Percentiles rank a stretch among this genome's conserved stretches.
These are phyloP conservation scores for Suillus lakei DNA, from an alignment of 768 basidiomycete species.

Conservation along the genomic window DNA sequence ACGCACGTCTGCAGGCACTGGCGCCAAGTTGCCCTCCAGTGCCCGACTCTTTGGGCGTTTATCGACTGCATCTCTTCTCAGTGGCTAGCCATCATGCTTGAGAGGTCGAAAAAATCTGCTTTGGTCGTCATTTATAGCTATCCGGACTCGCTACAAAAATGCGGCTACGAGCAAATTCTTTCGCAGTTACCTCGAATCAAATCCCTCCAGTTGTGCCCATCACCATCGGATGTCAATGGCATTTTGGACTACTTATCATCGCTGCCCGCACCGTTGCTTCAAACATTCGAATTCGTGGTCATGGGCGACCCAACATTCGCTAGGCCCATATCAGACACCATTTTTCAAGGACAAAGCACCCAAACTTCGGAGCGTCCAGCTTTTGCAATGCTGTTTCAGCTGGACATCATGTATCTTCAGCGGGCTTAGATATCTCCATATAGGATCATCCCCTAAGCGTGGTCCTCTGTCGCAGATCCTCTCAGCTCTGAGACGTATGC, in stretches of 20 bases:
- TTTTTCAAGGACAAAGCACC: constrained; percentile 39
- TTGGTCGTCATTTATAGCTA: constrained; percentile 33
- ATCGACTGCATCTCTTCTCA: constrained; percentile 39
- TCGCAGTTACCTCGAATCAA: constrained; percentile 39
- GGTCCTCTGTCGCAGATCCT: constrained; percentile 35
- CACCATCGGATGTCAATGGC: constrained; percentile 15
- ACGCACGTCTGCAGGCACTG: constrained; percentile 67
- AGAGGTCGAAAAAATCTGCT: constrained; percentile 47
- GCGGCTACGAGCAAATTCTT: constrained; percentile 37
- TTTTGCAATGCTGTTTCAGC: constrained; percentile 38
- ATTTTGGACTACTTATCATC: constrained; percentile 29
- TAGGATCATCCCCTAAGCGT: constrained; percentile 30
- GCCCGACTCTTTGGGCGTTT: constrained; percentile 59
- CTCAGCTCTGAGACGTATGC: constrained; percentile 40
- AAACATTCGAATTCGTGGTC: constrained; percentile 31
- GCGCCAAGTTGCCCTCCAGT: constrained; percentile 56
- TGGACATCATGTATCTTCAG: constrained; percentile 42
- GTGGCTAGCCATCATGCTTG: constrained; percentile 50
- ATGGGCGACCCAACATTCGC: constrained; percentile 18
- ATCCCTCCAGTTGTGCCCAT: constrained; percentile 33
- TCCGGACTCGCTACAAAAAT: constrained; percentile 27
- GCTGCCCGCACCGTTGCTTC: constrained; percentile 36
- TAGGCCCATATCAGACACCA: constrained; percentile 27
- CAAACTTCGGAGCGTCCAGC: constrained; percentile 39
- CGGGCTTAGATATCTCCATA: constrained; percentile 41